Evolutionary conservation across 2,329 filamentous ascomycete species (phyloP), one percentile per base, ranked within the genome.

Genomic region (Fusarium sp.): DNA sequence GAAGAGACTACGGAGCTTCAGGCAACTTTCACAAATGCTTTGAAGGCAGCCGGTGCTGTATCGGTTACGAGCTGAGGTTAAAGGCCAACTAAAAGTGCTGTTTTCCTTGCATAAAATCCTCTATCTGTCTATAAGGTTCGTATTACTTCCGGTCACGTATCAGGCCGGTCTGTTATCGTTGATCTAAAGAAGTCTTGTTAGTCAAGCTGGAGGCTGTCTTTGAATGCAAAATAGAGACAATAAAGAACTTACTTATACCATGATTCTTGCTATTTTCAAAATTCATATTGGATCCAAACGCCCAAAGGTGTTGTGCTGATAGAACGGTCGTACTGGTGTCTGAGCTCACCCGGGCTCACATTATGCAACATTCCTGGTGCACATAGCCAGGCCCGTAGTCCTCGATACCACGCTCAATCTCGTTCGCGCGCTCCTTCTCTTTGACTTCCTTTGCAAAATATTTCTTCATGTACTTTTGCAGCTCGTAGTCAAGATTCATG

Each of bases 361-460:
- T 91, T 39, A 91, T 75, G 23, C 74, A 73, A 73, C 90, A 92
- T 63, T 85, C 83, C 36, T 82, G 80, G 63, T 85, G 83, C 55
- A 83, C 85, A 75, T 92, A 91, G 45, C 83, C 80, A 49, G 88
- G 86, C 3, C 91, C 91, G 72, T 90, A 93, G 66, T 89, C 83
- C 75, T 94, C 91, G 51, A 89, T 84, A 6, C 90, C 89, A n/a
- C 90, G 87, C 75, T 92, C 91, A 18, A 87, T 84, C 75, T 96
- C 91, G 73, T 95, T 94, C 55, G 90, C 87, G 69, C 81, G 82
- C 63, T 90, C 84, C 74, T 92, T 92, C 71, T 88, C 85, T 65
- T 87, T 90, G 36, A 88, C 85, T 74, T 92, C 90, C 52, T 85
- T 85, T 3, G 91, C 89, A 68, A 97, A 96, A 77, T 93, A 94